Evolutionary conservation across 1,139 yeast genomes (phyloP), one percentile per base, ranked within the genome.

Genomic region (Pichia inconspicua): DNA sequence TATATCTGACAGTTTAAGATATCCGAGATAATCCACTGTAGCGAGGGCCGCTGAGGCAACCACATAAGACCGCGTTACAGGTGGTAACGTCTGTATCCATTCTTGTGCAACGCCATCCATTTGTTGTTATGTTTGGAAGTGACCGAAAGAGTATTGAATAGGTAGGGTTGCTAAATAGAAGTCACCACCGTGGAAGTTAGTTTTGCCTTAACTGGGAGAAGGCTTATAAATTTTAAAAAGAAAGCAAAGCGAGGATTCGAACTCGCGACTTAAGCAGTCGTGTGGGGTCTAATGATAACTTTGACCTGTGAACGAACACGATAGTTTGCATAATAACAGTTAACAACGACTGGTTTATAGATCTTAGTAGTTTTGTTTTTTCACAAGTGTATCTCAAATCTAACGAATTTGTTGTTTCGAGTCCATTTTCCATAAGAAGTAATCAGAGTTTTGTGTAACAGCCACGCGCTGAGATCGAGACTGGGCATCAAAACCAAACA

Each of bases 41-140:
- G 66, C 55, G 3, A 65, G 41, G 6, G 70, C 60, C 7, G 64
- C 55, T 9, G 68, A 61, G 2, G 66, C 65, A 1, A 61, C 39
- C 2, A 64, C 47, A 54, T 64, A 63, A 14, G 55, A 47, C 43
- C 71, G 51, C 2, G 75, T 71, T 12, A 70, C 69, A 3, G 72
- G 69, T 11, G 74, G 73, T 8, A 67, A 58, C 25, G 65, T 67
- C 58, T 61, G 60, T 32, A 69, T 32, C 72, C 70, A 66, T 44
- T 67, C 67, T 10, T 66, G 28, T 4, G 69, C 69, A 41, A 66
- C 52, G 47, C 60, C 62, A 28, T 64, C 69, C 69, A 65, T 65
- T 19, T 15, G 36, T 32, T 7, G 11, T 32, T 8, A 14, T 8
- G 12, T 32, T 32, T 12, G 22, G 22, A 5, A 22, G 5, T 5